These are phyloP conservation scores for Thraustotheca clavata DNA, from an alignment of 352 stramenopile species.

Conservation along the genomic window DNA sequence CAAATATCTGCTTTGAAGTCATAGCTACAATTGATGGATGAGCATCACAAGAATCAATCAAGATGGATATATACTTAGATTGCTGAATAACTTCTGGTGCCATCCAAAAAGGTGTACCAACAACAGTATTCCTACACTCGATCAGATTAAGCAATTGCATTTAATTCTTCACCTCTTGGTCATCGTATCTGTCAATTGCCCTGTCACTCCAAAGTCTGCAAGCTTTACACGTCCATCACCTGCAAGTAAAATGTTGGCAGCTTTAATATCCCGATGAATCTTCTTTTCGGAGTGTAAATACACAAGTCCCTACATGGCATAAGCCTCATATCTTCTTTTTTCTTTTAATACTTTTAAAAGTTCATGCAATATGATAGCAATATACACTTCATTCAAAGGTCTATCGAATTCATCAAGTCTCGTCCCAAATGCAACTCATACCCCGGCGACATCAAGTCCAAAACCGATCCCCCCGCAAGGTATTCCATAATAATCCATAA, in stretches of 20 bases:
- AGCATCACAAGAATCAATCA: neutral
- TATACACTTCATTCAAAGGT: slow-evolving; percentile 67
- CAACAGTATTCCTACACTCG: slow-evolving; percentile 84
- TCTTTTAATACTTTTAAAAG: slow-evolving; percentile 38
- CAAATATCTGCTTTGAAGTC: slow-evolving; percentile 97
- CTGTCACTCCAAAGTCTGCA: slow-evolving; percentile 83
- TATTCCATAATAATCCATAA: slow-evolving; percentile 94
- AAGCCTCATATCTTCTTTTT: neutral
- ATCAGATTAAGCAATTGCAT: neutral
- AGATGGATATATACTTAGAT: slow-evolving; percentile 33
- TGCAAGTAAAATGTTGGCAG: slow-evolving; percentile 72
- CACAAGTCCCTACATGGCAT: slow-evolving; percentile 44
- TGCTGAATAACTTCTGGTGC: slow-evolving; percentile 81
- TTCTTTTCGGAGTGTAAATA: slow-evolving; percentile 81
- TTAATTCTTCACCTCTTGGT: slow-evolving; percentile 78
- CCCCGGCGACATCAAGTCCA: slow-evolving; percentile 77
- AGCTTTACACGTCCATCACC: slow-evolving; percentile 74
- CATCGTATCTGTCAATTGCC: slow-evolving; percentile 94
- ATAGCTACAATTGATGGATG: slow-evolving; percentile 59
- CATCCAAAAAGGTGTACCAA: slow-evolving; percentile 99
- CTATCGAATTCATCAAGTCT: slow-evolving; percentile 22
- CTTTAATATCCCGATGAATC: slow-evolving; percentile 81
- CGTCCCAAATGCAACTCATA: slow-evolving; percentile 16
- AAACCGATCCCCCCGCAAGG: slow-evolving; percentile 85
- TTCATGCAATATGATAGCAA: slow-evolving; percentile 75